A percentile compares a stretch with the other conserved stretches of the same genome.
These are phyloP conservation scores for Macrotyloma uniflorum DNA, from an alignment of 306 rosid species.

Conservation along the genomic window DNA sequence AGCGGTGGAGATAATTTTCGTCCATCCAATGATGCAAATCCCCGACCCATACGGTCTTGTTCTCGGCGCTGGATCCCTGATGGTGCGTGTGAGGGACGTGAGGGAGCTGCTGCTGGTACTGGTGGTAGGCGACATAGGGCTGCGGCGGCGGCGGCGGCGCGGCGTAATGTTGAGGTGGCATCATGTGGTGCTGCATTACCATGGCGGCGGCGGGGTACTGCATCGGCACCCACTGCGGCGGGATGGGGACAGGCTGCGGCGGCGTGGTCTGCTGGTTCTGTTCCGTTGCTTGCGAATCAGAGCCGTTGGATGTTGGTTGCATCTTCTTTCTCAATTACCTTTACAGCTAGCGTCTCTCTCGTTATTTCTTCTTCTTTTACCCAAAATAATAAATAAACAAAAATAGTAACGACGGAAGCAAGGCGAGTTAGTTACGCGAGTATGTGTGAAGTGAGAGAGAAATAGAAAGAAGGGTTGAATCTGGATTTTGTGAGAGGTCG, in stretches of 20 bases:
- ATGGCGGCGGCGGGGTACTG: conserved; percentile 85
- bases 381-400: neutral
- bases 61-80: conserved; percentile 71
- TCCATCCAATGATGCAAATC: conserved; percentile 98
- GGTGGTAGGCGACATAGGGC: conserved; percentile 78
- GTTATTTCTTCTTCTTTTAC: neutral
- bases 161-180: conserved; percentile 81
- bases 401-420: neutral
- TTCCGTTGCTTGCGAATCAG: conserved; percentile 63
- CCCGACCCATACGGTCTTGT: conserved; percentile 90
- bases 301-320: conserved; percentile 68
- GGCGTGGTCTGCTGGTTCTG: conserved; percentile 38
- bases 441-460: neutral
- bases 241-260: conserved; percentile 38
- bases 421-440: neutral
- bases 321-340: conserved; percentile 38
- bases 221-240: conserved; percentile 78
- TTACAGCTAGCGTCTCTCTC: neutral
- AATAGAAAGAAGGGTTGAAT: conserved; percentile 25
- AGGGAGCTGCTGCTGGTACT: conserved; percentile 56
- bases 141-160: conserved; percentile 48
- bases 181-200: conserved; percentile 97
- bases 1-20: conserved; percentile 80
- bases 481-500: conserved; percentile 36
- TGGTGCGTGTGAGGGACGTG: conserved; percentile 52